phyloP scores from a whole-genome alignment of 768 basidiomycete genomes.

The Cystofilobasidium capitatum region DNA sequence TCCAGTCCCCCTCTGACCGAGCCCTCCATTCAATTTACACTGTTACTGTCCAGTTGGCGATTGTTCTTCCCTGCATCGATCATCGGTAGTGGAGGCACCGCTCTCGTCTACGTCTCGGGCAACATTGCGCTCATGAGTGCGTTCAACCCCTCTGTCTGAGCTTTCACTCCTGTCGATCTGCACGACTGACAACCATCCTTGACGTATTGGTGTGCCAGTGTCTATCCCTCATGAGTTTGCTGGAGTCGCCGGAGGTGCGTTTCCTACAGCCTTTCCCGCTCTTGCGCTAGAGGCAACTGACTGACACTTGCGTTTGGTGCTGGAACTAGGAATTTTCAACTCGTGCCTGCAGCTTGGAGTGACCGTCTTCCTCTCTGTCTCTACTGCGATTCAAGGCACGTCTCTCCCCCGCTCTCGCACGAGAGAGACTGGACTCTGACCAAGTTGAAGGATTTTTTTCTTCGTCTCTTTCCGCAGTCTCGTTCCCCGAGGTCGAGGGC shows the following conservation, averaged over 20 bases:
- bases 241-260: neutral
- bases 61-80: slow-evolving; percentile 2
- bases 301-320: no score
- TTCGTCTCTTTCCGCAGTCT: neutral
- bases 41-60: neutral
- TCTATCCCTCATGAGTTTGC: neutral
- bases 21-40: no score
- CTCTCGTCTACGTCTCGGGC: neutral
- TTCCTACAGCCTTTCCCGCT: neutral
- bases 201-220: neutral
- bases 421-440: no score
- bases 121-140: neutral
- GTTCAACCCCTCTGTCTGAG: neutral
- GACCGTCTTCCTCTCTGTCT: neutral
- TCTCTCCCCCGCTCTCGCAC: neutral
- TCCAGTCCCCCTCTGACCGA: no score
- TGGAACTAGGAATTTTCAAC: slow-evolving; percentile 1
- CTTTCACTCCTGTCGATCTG: neutral
- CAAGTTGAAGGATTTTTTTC: neutral
- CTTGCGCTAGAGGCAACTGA: neutral
- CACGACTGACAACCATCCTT: neutral
- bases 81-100: neutral
- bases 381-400: neutral
- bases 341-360: neutral
- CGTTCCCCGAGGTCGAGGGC: neutral